Evolutionary conservation across 2,329 filamentous ascomycete genomes (phyloP).

Genomic region (Beauveria australis): DNA sequence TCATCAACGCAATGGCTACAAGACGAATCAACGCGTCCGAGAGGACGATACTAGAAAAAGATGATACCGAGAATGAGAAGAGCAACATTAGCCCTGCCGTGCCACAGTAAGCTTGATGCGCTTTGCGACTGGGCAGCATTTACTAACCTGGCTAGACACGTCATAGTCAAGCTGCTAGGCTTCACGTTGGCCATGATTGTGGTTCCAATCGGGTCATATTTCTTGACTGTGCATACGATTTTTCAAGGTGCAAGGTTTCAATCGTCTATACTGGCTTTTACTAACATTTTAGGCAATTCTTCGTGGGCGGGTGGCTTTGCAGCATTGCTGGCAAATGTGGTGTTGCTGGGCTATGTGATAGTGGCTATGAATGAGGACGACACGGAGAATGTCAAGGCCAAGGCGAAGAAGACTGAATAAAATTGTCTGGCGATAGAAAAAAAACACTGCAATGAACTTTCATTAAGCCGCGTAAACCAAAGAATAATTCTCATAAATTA

Average conservation of each 20-base stretch:
- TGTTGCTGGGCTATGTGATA: constrained; percentile 82
- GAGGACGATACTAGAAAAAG: constrained; percentile 57
- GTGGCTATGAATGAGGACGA: constrained; percentile 86
- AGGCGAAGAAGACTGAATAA: constrained; percentile 43
- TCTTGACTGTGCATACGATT: constrained; percentile 64
- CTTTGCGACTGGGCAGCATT: constrained; percentile 10
- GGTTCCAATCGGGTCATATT: constrained; percentile 82
- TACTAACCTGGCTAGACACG: constrained; percentile 44
- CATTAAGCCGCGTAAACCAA: constrained; percentile 2
- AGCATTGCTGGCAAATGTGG: constrained; percentile 83
- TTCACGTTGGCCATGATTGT: constrained; percentile 91
- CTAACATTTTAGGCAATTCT: constrained; percentile 59
- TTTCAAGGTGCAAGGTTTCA: constrained; percentile 57
- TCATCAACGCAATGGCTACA: constrained; percentile 52
- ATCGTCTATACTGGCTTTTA: neutral
- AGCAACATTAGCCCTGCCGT: constrained; percentile 78
- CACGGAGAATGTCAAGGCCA: constrained; percentile 30
- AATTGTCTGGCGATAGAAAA: constrained; percentile 5
- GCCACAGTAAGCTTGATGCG: constrained; percentile 48
- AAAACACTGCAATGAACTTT: neutral
- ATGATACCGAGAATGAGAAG: constrained; percentile 43
- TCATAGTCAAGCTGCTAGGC: constrained; percentile 81
- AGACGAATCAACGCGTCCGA: constrained; percentile 57
- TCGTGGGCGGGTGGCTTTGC: constrained; percentile 80
- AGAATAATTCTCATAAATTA: constrained; percentile 9